Percentiles rank a stretch among this genome's conserved stretches.
phyloP scores from a whole-genome alignment of 345 rosid genomes.

The Excoecaria agallocha region DNA sequence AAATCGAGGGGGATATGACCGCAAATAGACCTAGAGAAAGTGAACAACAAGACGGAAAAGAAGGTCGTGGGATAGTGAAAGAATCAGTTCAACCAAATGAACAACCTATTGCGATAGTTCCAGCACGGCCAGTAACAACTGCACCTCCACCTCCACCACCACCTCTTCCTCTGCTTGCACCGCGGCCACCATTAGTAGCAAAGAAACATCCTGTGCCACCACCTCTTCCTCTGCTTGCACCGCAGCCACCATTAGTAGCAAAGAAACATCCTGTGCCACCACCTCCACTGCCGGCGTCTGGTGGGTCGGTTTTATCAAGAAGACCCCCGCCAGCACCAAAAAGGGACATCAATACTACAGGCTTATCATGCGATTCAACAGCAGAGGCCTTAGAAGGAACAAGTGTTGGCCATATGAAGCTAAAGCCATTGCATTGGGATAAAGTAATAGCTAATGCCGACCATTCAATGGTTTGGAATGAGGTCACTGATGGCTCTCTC shows the following conservation, averaged over 20 bases:
- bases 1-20: constrained; percentile 21
- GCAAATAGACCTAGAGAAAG: constrained; percentile 12
- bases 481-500: constrained; percentile 55
- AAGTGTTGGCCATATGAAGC: constrained; percentile 35
- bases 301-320: constrained; percentile 15
- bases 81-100: constrained; percentile 1
- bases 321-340: constrained; percentile 39
- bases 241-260: too few relatives aligned
- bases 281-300: constrained; percentile 25
- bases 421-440: constrained; percentile 65
- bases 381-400: constrained; percentile 26
- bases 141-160: constrained; percentile 17
- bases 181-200: not conserved
- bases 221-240: too few relatives aligned
- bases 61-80: not conserved
- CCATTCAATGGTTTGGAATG: constrained; percentile 68
- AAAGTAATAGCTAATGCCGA: constrained; percentile 52
- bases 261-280: too few relatives aligned
- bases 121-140: constrained; percentile 15
- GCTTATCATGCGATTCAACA: constrained; percentile 23
- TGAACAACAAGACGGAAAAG: constrained; percentile 10
- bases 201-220: constrained; percentile 7
- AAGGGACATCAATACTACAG: constrained; percentile 24
- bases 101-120: not conserved
- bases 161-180: not conserved